Evolutionary conservation across 495 filamentous ascomycete species (phyloP), one percentile per base, ranked within the genome.

Genomic region (Aspergillus olivimuriae): DNA sequence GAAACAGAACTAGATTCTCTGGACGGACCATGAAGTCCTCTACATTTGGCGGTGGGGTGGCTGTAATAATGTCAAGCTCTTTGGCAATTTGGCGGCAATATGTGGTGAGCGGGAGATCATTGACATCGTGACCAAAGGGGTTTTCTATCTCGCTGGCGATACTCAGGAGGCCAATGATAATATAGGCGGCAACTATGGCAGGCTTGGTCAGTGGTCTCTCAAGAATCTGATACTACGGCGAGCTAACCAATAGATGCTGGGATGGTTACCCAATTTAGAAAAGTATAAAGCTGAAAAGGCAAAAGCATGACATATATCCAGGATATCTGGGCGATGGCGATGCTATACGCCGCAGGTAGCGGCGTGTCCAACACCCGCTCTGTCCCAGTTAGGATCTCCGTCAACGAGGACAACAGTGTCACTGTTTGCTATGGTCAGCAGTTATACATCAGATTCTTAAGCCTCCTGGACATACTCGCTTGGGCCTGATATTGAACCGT

Each of bases 81-180:
- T 69, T 45, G 2, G 76, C 73, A 32, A 94, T 68, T 52, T 84
- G 78, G 6, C 78, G 71, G 60, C 86, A 91, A 70, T 83, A 92
- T 0, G 67, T 65, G 58, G 89, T 85, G 0, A 94, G 73, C 6
- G 85, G 84, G 12, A 94, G 70, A 57, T 94, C 88, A 55, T 94
- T 94, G 46, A 88, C 86, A 58, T 94, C 88, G 39, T 79, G 66
- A 18, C 88, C 87, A 61, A 94, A 94, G 5, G 87, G 88, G 59
- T 94, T 88, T 59, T 94, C 88, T 51, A 94, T 83, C 62, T 94
- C 86, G 51, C 80, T 78, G 15, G 88, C 86, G 51, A 89, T 89
- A 56, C 86, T 80, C 26, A 86, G 80, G 45, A 94, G 80, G 17
- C 85, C 88, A 44, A 94, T 75, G 57, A 94, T 91, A 47, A 94